Base-by-base conservation (phyloP, 345 rosid species). In the Turnera subulata region DNA sequence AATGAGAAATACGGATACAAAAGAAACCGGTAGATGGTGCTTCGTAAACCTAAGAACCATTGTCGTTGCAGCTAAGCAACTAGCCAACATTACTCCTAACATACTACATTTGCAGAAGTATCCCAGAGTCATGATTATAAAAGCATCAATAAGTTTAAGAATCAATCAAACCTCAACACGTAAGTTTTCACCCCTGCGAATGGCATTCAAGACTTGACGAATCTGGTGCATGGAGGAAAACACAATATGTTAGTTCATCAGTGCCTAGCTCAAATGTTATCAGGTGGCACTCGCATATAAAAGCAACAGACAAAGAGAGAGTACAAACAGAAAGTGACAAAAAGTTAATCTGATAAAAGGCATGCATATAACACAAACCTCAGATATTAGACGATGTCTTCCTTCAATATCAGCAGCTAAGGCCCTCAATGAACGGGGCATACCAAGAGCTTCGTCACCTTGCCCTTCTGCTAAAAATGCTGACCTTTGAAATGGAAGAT, bases 181-280 rank as follows among this genome's bases (percentile, higher is more conserved):
- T 65, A 85, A 46, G 68, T 76, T 81, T 69, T 84, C 96, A 53
- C 89, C 91, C 70, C 94, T 77, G 60, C 86, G 87, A 82, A 88
- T 76, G 68, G 88, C 88, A 58, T 63, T 77, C 83, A 88, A 66
- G 69, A 80, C 96, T 67, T 84, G 96, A 59, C 89, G 94, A 64
- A 91, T 78, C 97, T 87, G 86, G 35, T 11, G 68, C 65, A 78
- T 45, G 52, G 63, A 71, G 49, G 74, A 60, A 26, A 74, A 65
- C 37, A 65, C n/a, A 18, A 60, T 33, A 38, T 21, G 17, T 72
- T 53, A 62, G 40, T 26, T 57, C 55, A 52, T 23, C 8, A 53
- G 5, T 29, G 35, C 8, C 4, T 29, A 29, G 5, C 35, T 29
- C 35, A 29, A 29, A 29, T 29, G 35, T 29, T 29, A 29, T 29